Conservation (phyloP, 768 basidiomycete species). For the Agaricus subrufescens region DNA sequence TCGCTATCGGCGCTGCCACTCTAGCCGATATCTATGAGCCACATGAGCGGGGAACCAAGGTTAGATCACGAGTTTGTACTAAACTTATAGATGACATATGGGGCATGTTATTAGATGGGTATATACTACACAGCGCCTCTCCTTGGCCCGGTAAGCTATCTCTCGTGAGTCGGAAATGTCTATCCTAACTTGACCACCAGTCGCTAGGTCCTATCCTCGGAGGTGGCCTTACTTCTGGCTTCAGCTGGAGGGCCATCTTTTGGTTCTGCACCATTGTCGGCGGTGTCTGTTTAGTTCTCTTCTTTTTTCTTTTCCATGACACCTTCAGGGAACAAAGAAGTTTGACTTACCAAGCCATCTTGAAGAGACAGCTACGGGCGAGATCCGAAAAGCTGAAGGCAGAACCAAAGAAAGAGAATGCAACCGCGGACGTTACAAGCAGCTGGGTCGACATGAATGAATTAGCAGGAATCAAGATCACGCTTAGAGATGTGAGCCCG, state of each 20-base stretch:
- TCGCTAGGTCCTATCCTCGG: slow-evolving; percentile 63
- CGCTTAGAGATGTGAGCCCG: slow-evolving; percentile 69
- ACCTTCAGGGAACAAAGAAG: slow-evolving; percentile 81
- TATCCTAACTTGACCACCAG: slow-evolving; percentile 1
- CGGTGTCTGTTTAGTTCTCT: slow-evolving; percentile 44
- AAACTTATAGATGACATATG: too few species aligned
- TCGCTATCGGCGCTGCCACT: slow-evolving; percentile 69
- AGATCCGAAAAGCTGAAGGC: slow-evolving; percentile 13
- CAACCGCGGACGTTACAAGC: not conserved
- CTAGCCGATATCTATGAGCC: slow-evolving; percentile 71
- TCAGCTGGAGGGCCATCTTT: slow-evolving; percentile 74
- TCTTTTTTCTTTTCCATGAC: slow-evolving; percentile 67
- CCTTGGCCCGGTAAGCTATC: slow-evolving; percentile 43
- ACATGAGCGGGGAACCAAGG: slow-evolving; percentile 57
- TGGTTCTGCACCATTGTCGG: slow-evolving; percentile 71
- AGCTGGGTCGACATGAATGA: not conserved
- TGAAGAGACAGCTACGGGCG: slow-evolving; percentile 33
- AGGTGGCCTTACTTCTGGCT: slow-evolving; percentile 54
- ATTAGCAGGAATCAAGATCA: slow-evolving; percentile 37
- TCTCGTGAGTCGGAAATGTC: not conserved
- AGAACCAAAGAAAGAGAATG: not conserved
- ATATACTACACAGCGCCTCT: slow-evolving; percentile 73
- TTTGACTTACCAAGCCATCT: slow-evolving; percentile 62
- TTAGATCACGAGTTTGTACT: not conserved
- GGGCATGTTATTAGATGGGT: slow-evolving; percentile 43